Evolutionary conservation across 179 eudicot genomes (phyloP), one percentile per base, ranked within the genome.

Genomic region (Silene noctiflora): DNA sequence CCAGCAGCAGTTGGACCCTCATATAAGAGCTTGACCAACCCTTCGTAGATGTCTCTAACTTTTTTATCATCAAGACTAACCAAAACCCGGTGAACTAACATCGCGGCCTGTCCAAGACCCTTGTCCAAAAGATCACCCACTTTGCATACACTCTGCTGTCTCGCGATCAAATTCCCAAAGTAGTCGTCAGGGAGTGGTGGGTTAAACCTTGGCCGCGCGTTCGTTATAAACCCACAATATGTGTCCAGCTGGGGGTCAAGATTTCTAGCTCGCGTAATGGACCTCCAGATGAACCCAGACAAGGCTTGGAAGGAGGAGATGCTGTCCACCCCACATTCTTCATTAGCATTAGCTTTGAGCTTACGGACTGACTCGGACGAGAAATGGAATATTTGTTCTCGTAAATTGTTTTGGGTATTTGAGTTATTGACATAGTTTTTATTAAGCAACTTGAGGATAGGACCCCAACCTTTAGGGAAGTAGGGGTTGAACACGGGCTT

Each of bases 251-350:
- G 48, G 27, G 21, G 72, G 0, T 6, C 14, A 12, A 69, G 42
- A 19, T 62, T 69, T 35, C 75, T 12, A 16, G 78, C 82, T 24
- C 75, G 58, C 46, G 71, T 79, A 3, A 79, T 19, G 75, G 75
- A 69, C 44, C 65, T 69, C 75, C 82, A 79, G 24, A 75, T 19
- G 12, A 75, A 39, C 0, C 29, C 75, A 0, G 46, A 60, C 17
- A 79, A 35, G 19, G 71, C 75, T n/a, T 79, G 78, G 16, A 79
- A 80, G 2, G 91, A 84, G 19, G 86, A 84, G 17, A 71, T 75
- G 35, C 10, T 67, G 4, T 59, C 8, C 4, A 22, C 12, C 0
- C 42, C 19, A 44, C 44, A 63, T 29, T 84, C 75, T 1, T 25
- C 12, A 8, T 86, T 88, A 27, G 81, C 87, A 59, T 44, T 79